Evolutionary conservation across 768 basidiomycete genomes (phyloP), one percentile per base, ranked within the genome.

Genomic region (Mycena chlorophos): DNA sequence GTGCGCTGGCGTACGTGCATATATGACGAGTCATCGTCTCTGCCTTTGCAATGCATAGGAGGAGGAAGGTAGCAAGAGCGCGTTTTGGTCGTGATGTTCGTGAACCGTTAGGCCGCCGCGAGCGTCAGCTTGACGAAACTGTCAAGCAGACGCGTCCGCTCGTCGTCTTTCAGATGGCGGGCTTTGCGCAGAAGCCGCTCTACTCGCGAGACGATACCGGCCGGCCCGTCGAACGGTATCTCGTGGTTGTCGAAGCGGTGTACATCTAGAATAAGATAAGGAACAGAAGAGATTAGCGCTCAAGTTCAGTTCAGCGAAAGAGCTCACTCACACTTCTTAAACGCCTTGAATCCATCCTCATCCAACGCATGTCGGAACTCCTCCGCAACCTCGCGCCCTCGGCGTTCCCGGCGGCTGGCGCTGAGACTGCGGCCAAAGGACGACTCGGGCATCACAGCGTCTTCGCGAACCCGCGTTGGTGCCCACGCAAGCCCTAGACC

Each of bases 201-300:
- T 5, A 89, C 84, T 39, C 80, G 82, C 25, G 76, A 65, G n/a
- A 89, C 74, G 38, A 91, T 83, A 20, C 89, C 89, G 28, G 73
- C 76, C 12, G 87, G 82, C 16, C 89, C 89, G 55, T 91, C 87
- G 48, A 91, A 83, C 3, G 87, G 85, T 45, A 91, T 90, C 39
- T 82, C 75, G 57, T 86, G 81, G 19, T 84, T 85, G 66, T 91
- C 89, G 64, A 87, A 91, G 56, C 82, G 82, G 66, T 84, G 83
- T 16, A 90, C 85, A 71, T 29, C 51, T 65, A 54, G 12, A 29
- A 37, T 14, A 56, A 31, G 16, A 20, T 23, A 42, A 38, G 37
- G 34, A 49, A 46, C 31, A 6, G 14, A 17, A 13, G 23, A 10
- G 19, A 34, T 29, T 19, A 49, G 38, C 42, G 31, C 48, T 39